Base-by-base conservation (phyloP, 2,329 filamentous ascomycete genomes). In the Coniochaeta pulveracea region DNA sequence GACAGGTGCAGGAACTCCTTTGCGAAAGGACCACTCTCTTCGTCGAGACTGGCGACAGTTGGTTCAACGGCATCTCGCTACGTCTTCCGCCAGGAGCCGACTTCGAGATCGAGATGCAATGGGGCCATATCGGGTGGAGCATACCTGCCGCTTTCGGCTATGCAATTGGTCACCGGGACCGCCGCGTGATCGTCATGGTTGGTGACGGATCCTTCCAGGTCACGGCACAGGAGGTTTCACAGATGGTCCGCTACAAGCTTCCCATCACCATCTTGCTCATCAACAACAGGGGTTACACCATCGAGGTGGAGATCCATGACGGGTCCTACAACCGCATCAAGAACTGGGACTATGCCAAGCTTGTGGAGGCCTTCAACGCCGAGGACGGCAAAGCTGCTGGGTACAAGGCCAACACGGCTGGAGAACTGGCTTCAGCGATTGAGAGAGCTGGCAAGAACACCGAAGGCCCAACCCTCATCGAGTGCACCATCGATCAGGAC, bases 271-370 rank as follows among this genome's bases (percentile, higher is more conserved):
- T 57, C 18, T 38, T 57, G 14, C 40, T 57, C 16, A 43, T 56
- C 35, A 55, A 55, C 45, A 58, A 59, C 38, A 43, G 50, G 23
- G 54, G 55, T 4, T 58, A 59, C 38, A 57, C 55, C 6, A 55
- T 57, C 39, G 56, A 59, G 40, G 45, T 55, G 8, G 48, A 53
- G 39, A 59, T 59, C 33, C 55, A 59, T 36, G 56, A 50, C 30
- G 48, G 47, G 2, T 33, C 35, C 21, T 52, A 52, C 42, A 51
- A 50, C 44, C 45, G 47, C 36, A 50, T 52, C 40, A 47, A 50
- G 42, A 50, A 50, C 37, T 51, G 48, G 48, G 40, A 50, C 32
- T 51, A 51, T 34, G 48, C 45, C 10, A 22, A 45, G 35, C 34
- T 48, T 15, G 41, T 47, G 25, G 22, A 43, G 34, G 46, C 41